Evolutionary conservation across 768 basidiomycete species (phyloP), one percentile per base, ranked within the genome.

Genomic region (Tulasnella sp.): DNA sequence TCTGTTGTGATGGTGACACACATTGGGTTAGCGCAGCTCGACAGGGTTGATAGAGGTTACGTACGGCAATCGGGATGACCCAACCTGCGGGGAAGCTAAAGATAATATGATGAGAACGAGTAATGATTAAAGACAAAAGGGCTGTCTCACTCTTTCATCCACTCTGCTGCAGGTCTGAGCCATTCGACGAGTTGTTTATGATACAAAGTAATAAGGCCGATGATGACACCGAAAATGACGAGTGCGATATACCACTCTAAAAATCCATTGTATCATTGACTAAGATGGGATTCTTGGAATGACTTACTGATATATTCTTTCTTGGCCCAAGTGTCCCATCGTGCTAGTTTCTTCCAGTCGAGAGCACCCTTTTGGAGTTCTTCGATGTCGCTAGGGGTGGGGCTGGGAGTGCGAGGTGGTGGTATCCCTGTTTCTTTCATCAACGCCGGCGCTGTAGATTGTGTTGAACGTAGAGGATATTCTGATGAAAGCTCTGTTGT

Each of bases 31-130:
- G n/a, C n/a, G n/a, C n/a, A n/a, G n/a, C n/a, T n/a, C n/a, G n/a
- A n/a, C n/a, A n/a, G n/a, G n/a, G n/a, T n/a, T n/a, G n/a, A n/a
- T n/a, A n/a, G n/a, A n/a, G n/a, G n/a, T n/a, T n/a, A n/a, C n/a
- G n/a, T n/a, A n/a, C 69, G 37, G 65, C 85, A 47, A 91, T 84
- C 1, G 88, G 86, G 25, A 90, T 82, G 3, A 79, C 61, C 78
- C 78, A 88, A 28, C 84, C 86, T 33, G 57, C 63, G 13, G 66
- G 53, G 15, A 61, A 51, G 12, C 68, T 62, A 8, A 68, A 24
- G 42, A 15, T 35, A 29, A 25, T 0, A 44, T 16, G 5, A 34
- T 3, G 32, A 7, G 35, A 50, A 33, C 13, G 47, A 44, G 37
- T 42, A 37, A 22, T 29, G 56, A 44, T 16, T 40, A 25, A 25